These are phyloP conservation scores for Ambrosiella xylebori DNA, from an alignment of 2,329 filamentous ascomycete species.

Conservation along the genomic window DNA sequence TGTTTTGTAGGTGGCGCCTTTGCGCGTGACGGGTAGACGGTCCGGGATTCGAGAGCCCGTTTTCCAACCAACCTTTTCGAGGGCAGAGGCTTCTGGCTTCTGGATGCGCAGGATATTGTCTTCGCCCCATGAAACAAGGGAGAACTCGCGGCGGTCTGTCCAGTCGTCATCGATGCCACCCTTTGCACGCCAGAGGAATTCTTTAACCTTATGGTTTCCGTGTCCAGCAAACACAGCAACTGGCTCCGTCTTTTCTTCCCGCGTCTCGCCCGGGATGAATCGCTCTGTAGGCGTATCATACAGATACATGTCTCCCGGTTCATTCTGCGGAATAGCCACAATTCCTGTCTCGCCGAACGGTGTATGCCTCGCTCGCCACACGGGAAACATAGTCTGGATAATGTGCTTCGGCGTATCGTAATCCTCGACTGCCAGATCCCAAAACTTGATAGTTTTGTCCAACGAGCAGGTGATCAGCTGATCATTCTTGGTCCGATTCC, in stretches of 20 bases:
- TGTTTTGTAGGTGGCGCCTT: constrained; percentile 69
- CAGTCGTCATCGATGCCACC: constrained; percentile 48
- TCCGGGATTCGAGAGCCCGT: constrained; percentile 49
- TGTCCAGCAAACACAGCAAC: constrained; percentile 44
- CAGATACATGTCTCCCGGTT: constrained; percentile 67
- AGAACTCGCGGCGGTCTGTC: constrained; percentile 75
- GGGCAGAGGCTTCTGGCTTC: constrained; percentile 45
- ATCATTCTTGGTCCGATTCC: constrained; percentile 62
- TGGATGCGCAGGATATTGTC: constrained; percentile 72
- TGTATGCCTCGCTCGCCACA: constrained; percentile 81
- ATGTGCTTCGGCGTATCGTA: constrained; percentile 46
- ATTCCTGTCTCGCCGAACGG: constrained; percentile 67
- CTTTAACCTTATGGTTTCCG: constrained; percentile 57
- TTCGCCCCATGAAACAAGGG: constrained; percentile 82
- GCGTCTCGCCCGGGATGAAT: constrained; percentile 1
- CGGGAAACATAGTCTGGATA: constrained; percentile 67
- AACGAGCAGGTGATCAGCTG: constrained; percentile 75
- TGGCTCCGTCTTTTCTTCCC: constrained; percentile 25
- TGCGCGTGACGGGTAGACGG: constrained; percentile 57
- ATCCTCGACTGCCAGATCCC: constrained; percentile 55
- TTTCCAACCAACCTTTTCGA: constrained; percentile 54
- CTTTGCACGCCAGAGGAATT: constrained; percentile 76
- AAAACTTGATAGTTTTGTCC: constrained; percentile 84
- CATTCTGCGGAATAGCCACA: constrained; percentile 80
- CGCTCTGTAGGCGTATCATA: constrained; percentile 48